Conservation (phyloP, 495 filamentous ascomycete species). For the Pyronema omphalodes region DNA sequence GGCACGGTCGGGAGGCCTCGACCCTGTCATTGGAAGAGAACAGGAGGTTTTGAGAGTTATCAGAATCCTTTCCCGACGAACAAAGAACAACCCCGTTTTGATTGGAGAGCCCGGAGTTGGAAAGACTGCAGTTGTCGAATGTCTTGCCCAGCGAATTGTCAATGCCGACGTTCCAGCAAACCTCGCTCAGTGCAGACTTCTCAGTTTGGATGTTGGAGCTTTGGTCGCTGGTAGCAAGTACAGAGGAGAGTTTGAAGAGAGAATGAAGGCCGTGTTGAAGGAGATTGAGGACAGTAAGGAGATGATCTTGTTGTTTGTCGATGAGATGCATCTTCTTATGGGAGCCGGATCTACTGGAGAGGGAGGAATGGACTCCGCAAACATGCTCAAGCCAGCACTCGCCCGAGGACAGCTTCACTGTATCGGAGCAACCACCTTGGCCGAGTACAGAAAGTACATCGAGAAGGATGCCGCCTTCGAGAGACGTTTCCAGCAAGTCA, state of each 20-base stretch:
- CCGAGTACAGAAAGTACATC: conserved; percentile 96
- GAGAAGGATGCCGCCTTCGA: conserved; percentile 97
- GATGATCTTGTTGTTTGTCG: conserved; percentile 91
- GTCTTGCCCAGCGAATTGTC: conserved; percentile 85
- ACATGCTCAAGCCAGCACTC: conserved; percentile 91
- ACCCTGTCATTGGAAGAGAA: conserved; percentile 92
- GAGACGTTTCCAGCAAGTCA: conserved; percentile 91
- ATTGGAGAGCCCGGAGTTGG: conserved; percentile 95
- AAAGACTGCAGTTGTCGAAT: conserved; percentile 96
- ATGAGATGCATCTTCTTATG: conserved; percentile 97
- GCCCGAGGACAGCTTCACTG: conserved; percentile 92
- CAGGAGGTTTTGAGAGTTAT: conserved; percentile 92
- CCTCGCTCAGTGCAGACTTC: conserved; percentile 77
- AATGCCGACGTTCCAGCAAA: conserved; percentile 92
- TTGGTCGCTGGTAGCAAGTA: conserved; percentile 95
- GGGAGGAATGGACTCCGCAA: conserved; percentile 96
- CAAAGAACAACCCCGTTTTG: conserved; percentile 96
- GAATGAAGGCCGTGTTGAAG: conserved; percentile 96
- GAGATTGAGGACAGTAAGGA: conserved; percentile 94
- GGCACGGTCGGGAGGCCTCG: conserved; percentile 91
- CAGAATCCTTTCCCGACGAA: conserved; percentile 77
- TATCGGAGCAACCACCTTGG: conserved; percentile 86
- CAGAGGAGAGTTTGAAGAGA: conserved; percentile 92
- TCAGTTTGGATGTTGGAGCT: conserved; percentile 86
- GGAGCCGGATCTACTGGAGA: conserved; percentile 84